These are phyloP conservation scores for Ascochyta lentis DNA, from an alignment of 2,329 filamentous ascomycete species.

Conservation along the genomic window DNA sequence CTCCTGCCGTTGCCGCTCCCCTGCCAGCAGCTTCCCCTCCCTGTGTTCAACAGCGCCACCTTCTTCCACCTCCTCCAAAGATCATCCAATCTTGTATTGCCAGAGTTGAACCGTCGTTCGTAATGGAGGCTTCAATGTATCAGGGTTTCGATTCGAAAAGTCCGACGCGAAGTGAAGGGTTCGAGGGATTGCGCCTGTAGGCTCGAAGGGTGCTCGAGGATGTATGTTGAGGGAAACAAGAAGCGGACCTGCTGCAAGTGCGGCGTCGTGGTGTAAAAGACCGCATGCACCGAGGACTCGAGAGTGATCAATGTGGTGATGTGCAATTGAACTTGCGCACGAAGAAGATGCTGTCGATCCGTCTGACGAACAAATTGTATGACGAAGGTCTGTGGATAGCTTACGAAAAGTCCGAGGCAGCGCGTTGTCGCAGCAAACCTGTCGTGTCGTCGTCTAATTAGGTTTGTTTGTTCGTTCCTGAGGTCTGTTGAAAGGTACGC, in stretches of 20 bases:
- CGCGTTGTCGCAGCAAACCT: background rate
- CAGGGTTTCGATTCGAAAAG: background rate
- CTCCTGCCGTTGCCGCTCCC: conserved; percentile 18
- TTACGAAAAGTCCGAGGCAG: background rate
- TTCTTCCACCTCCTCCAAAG: conserved; percentile 9
- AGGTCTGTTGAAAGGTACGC: conserved; percentile 5
- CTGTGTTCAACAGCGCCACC: conserved; percentile 19
- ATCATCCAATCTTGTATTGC: conserved; percentile 5
- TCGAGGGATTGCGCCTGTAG: background rate
- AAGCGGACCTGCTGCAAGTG: background rate
- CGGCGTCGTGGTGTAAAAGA: background rate
- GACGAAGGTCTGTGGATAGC: background rate
- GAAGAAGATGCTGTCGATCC: background rate
- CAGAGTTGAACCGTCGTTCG: background rate
- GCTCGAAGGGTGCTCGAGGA: background rate
- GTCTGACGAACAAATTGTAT: background rate
- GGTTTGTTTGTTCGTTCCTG: conserved; percentile 6
- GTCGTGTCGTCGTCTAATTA: background rate
- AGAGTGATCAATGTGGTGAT: background rate
- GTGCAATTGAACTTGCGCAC: background rate
- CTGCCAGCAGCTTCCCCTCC: conserved; percentile 19
- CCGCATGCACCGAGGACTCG: background rate
- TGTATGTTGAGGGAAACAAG: background rate
- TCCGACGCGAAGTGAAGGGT: background rate
- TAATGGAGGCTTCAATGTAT: background rate